A percentile compares a stretch with the other conserved stretches of the same genome.
Conservation (phyloP, 331 rosid species). For the Malus hybrid region DNA sequence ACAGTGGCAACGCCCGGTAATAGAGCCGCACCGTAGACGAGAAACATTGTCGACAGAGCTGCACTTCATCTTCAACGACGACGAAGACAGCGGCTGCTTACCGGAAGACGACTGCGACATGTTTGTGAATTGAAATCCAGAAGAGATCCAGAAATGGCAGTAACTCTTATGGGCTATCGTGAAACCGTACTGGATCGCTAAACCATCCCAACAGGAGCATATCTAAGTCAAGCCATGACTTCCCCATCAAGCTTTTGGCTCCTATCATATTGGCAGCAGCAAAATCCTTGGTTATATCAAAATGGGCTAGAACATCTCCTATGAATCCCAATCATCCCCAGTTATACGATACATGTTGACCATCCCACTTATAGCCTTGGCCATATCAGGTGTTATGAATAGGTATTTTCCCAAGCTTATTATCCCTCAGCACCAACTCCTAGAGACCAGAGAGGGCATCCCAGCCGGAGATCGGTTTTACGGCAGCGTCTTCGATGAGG, state of each 20-base stretch:
- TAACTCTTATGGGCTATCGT: too few species aligned
- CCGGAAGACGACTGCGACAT: constrained; percentile 41
- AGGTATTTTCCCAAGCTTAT: too few species aligned
- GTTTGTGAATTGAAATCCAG: constrained; percentile 55
- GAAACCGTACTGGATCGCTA: constrained; percentile 68
- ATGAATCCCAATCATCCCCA: constrained; percentile 92
- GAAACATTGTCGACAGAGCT: constrained; percentile 36
- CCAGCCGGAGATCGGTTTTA: too few species aligned
- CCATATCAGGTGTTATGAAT: constrained; percentile 70
- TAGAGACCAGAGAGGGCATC: too few species aligned
- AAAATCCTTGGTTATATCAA: constrained; percentile 75
- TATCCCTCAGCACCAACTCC: too few species aligned
- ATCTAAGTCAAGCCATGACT: constrained; percentile 96
- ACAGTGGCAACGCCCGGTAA: constrained; percentile 64
- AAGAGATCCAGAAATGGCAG: too few species aligned
- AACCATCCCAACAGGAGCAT: constrained; percentile 96
- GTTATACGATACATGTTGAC: constrained; percentile 89
- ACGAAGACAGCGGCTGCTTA: constrained; percentile 55
- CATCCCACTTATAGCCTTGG: constrained; percentile 56
- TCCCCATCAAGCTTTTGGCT: constrained; percentile 59
- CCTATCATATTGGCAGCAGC: constrained; percentile 71
- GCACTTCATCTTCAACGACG: constrained; percentile 55
- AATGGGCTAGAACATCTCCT: constrained; percentile 71
- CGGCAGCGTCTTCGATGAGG: too few species aligned
- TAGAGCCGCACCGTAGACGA: constrained; percentile 37